Percentiles rank a stretch among this genome's conserved stretches.
These are phyloP conservation scores for Metschnikowia hibisci DNA, from an alignment of 805 yeast species.

Conservation along the genomic window DNA sequence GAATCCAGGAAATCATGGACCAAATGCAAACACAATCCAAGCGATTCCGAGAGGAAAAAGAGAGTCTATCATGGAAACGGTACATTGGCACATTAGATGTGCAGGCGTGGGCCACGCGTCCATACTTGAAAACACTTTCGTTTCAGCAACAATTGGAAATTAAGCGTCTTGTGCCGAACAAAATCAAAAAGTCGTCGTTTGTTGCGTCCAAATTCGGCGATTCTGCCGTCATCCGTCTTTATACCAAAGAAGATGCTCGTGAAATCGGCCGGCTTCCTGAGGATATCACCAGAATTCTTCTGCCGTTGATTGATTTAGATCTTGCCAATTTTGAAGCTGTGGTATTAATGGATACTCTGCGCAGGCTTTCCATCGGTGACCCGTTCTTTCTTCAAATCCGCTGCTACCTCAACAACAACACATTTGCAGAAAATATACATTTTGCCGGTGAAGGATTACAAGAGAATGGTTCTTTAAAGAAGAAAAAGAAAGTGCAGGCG, in stretches of 20 bases:
- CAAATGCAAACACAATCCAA: slow-evolving; percentile 11
- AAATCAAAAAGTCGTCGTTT: slow-evolving; percentile 15
- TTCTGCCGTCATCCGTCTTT: slow-evolving; percentile 34
- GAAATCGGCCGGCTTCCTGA: slow-evolving; percentile 79
- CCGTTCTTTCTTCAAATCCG: slow-evolving; percentile 67
- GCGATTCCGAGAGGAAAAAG: slow-evolving; percentile 8
- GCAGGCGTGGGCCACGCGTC: slow-evolving; percentile 71
- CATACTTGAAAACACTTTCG: slow-evolving; percentile 45
- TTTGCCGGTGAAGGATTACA: slow-evolving; percentile 2
- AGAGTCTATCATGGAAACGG: slow-evolving; percentile 26
- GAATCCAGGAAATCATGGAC: slow-evolving; percentile 9
- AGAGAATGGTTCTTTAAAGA: slow-evolving; percentile 4
- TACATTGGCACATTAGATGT: slow-evolving; percentile 60
- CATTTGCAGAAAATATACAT: slow-evolving; percentile 23
- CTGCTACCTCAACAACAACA: slow-evolving; percentile 48
- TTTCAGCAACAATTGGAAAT: slow-evolving; percentile 43
- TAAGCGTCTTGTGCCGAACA: slow-evolving; percentile 30
- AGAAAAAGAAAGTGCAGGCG: slow-evolving; percentile 14
- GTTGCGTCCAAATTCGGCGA: slow-evolving; percentile 22
- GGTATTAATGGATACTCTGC: slow-evolving; percentile 53
- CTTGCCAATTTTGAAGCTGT: slow-evolving; percentile 54
- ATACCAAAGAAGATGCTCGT: slow-evolving; percentile 27
- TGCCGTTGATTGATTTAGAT: slow-evolving; percentile 58
- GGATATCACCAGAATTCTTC: slow-evolving; percentile 59
- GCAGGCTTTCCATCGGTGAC: slow-evolving; percentile 67